These are phyloP conservation scores for Chaetomium cochliodes DNA, from an alignment of 495 filamentous ascomycete genomes.

Conservation along the genomic window DNA sequence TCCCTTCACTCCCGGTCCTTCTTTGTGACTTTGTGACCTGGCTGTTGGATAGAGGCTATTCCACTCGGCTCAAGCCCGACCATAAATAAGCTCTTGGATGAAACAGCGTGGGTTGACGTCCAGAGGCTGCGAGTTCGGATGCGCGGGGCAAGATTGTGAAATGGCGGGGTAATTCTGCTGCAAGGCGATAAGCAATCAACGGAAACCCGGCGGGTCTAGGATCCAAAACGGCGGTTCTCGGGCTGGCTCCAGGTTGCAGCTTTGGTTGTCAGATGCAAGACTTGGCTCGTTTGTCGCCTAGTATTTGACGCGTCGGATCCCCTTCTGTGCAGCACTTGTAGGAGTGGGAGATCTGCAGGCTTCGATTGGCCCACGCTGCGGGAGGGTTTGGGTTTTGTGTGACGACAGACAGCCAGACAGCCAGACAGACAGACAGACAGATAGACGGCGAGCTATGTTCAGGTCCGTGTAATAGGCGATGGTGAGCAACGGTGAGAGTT, in stretches of 20 bases:
- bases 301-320: background rate
- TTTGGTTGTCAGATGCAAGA: background rate
- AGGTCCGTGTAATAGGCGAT: background rate
- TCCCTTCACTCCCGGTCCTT: background rate
- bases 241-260: background rate
- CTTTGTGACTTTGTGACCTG: background rate
- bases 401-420: background rate
- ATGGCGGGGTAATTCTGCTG: background rate
- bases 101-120: background rate
- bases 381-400: slow-evolving; percentile 10
- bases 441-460: background rate
- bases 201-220: background rate
- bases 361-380: slow-evolving; percentile 18
- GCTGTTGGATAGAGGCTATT: background rate
- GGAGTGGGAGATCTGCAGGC: background rate
- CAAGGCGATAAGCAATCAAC: background rate
- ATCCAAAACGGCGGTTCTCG: background rate
- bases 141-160: background rate
- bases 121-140: background rate
- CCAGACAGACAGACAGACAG: too few relatives aligned
- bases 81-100: background rate
- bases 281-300: background rate
- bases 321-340: background rate
- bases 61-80: background rate
- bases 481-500: slow-evolving; percentile 15